Conservation (phyloP, 805 yeast species). For the Wickerhamia fluorescens region DNA sequence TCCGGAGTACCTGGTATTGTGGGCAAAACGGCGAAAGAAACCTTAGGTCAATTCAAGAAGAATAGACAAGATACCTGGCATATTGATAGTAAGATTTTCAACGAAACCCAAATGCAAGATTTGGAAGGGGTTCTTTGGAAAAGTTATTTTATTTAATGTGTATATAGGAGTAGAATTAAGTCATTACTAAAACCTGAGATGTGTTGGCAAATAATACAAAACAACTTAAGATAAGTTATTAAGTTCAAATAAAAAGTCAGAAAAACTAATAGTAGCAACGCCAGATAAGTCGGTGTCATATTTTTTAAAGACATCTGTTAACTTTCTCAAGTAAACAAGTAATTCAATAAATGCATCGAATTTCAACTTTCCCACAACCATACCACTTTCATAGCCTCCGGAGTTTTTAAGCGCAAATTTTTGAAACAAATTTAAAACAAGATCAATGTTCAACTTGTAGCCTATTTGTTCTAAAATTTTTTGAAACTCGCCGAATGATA, state of each 20-base stretch:
- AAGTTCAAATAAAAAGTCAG: conserved; percentile 55
- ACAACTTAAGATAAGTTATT: conserved; percentile 19
- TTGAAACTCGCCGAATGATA: conserved; percentile 60
- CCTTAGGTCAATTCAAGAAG: conserved; percentile 79
- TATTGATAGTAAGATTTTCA: conserved; percentile 69
- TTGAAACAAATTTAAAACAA: conserved; percentile 52
- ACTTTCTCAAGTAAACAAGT: conserved; percentile 65
- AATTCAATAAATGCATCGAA: conserved; percentile 81
- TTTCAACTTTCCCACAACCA: conserved; percentile 41
- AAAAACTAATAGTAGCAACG: conserved; percentile 56
- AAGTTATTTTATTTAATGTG: conserved; percentile 69
- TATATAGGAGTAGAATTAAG: background rate
- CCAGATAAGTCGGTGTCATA: conserved; percentile 74
- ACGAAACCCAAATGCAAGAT: conserved; percentile 75
- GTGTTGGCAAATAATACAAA: too few relatives aligned
- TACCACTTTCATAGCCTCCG: conserved; percentile 14
- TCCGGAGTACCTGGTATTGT: conserved; percentile 68
- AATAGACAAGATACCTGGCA: conserved; percentile 96
- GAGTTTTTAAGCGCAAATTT: conserved; percentile 41
- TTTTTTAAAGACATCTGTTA: conserved; percentile 73
- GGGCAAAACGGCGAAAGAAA: conserved; percentile 78
- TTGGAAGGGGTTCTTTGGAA: conserved; percentile 92
- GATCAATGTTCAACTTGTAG: conserved; percentile 49
- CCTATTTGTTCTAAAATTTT: conserved; percentile 59
- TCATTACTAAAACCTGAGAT: background rate